Evolutionary conservation across 2,329 filamentous ascomycete genomes (phyloP).

Genomic region (Diaporthe ampelina): DNA sequence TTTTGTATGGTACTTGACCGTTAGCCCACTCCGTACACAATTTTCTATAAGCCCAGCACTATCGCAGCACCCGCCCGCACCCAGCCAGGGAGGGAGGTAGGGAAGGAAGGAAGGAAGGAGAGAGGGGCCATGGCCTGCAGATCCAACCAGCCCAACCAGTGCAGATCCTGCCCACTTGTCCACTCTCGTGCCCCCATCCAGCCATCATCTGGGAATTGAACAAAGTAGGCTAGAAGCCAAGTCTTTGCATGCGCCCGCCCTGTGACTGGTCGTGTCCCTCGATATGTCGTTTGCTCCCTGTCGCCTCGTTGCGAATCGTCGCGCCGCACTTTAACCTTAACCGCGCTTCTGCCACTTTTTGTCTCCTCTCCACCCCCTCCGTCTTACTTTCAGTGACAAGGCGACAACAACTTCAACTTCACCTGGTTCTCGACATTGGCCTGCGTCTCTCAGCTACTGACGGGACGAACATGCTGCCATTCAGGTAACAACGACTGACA

Average conservation of each 20-base stretch:
- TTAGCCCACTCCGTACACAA: background rate
- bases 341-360: background rate
- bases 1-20: background rate
- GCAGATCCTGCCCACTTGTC: conserved; percentile 22
- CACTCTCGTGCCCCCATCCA: background rate
- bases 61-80: background rate
- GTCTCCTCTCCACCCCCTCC: background rate
- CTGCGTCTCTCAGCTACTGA: background rate
- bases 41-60: background rate
- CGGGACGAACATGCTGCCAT: conserved; percentile 24
- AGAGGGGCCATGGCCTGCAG: conserved; percentile 24
- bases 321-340: background rate
- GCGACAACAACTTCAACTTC: background rate
- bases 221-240: background rate
- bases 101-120: conserved; percentile 4
- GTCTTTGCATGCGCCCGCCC: conserved; percentile 9
- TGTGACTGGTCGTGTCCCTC: background rate
- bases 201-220: background rate
- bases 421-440: background rate
- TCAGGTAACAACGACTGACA: conserved; percentile 1
- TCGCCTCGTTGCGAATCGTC: background rate
- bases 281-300: conserved; percentile 3
- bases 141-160: background rate
- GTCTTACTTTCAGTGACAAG: background rate
- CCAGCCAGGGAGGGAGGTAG: background rate